Evolutionary conservation across 768 basidiomycete species (phyloP).

Genomic region (Cyclocybe aegerita): DNA sequence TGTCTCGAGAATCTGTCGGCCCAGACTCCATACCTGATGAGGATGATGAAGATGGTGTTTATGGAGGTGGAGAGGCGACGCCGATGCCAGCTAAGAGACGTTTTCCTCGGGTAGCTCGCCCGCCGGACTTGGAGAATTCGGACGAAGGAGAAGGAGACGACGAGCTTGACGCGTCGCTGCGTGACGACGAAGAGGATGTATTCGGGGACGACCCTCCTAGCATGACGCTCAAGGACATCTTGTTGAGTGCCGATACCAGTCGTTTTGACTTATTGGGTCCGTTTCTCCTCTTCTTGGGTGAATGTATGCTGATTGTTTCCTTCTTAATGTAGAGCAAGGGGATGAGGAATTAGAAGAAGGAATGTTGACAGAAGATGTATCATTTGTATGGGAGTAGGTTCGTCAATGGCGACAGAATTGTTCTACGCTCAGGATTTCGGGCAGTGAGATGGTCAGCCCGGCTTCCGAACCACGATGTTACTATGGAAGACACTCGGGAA

Average conservation of each 20-base stretch:
- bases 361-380: slow-evolving; percentile 5
- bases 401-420: too few species aligned
- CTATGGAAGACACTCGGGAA: too few species aligned
- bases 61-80: slow-evolving; percentile 7
- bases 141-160: slow-evolving; percentile 3
- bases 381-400: slow-evolving; percentile 12
- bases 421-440: too few species aligned
- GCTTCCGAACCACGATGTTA: too few species aligned
- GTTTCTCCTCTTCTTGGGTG: slow-evolving; percentile 2
- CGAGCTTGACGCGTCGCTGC: background rate
- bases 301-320: background rate
- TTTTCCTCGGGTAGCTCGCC: background rate
- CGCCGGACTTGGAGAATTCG: background rate
- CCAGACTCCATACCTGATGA: background rate
- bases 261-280: slow-evolving; percentile 38
- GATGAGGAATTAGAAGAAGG: slow-evolving; percentile 7
- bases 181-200: slow-evolving; percentile 19
- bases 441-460: too few species aligned
- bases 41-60: background rate
- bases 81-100: slow-evolving; percentile 3
- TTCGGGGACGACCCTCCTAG: slow-evolving; percentile 38
- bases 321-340: background rate
- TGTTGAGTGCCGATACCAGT: slow-evolving; percentile 37
- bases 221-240: slow-evolving; percentile 48
- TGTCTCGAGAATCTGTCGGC: background rate